Evolutionary conservation across 2,329 filamentous ascomycete species (phyloP), one percentile per base, ranked within the genome.

Genomic region (Cryphonectria naterciae): DNA sequence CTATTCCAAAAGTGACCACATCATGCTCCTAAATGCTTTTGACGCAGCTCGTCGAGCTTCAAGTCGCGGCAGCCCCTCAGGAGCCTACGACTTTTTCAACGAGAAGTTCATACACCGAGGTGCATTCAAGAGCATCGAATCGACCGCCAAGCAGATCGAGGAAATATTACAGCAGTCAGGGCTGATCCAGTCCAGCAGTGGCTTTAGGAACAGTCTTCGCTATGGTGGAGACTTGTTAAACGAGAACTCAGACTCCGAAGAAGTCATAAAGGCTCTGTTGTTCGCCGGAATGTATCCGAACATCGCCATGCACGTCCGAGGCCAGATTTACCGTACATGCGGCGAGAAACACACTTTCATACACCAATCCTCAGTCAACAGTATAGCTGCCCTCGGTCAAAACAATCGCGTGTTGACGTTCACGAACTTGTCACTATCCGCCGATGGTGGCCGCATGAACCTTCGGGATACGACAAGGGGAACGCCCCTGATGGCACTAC

Each of bases 181-280:
- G 15, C 75, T 83, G 7, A 77, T 83, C 32, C 76, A 39, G 72
- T 67, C 39, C 39, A 68, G 43, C 41, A 68, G 39, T 58, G 67
- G 39, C 6, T 1, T 4, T 1, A 25, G 13, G 11, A 35, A n/a
- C 19, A 22, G 39, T 15, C 39, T 54, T 6, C 73, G 73, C 32
- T 79, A 79, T 62, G 81, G 82, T 5, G 77, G 77, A 39, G 56
- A 72, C 1, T 67, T 69, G 4, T 74, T 85, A 43, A 87, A 88
- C 70, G 74, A 77, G 39, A 84, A 86, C 74, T 83, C 85, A 4
- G 70, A 78, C 46, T 82, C 82, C 54, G 69, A 77, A 1, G 75
- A 78, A 0, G 78, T 88, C 37, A 78, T 87, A 68, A 85, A 84
- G 70, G 81, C 83, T 19, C 77, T 88, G n/a, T 73, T 83, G 4